Percentiles rank a stretch among this genome's conserved stretches.
phyloP scores from a whole-genome alignment of 1,139 yeast genomes.

The Pichia sp. region DNA sequence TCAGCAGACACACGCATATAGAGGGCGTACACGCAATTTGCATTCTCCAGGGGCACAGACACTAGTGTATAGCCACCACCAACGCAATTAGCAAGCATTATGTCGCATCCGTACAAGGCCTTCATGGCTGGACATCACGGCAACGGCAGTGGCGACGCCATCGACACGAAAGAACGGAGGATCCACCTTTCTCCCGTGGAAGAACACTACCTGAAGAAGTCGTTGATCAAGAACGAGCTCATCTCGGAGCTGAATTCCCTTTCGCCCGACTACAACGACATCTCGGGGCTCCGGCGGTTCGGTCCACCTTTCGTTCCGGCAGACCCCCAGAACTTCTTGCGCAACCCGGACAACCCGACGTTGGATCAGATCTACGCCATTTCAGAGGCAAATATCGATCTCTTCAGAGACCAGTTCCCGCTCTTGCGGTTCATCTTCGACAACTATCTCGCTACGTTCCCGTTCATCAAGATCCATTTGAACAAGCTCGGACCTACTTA shows the following conservation, averaged over 20 bases:
- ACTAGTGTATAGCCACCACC: background rate
- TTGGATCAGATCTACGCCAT: conserved; percentile 19
- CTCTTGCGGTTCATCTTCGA: conserved; percentile 61
- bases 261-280: conserved; percentile 42
- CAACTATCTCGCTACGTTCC: conserved; percentile 63
- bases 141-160: background rate
- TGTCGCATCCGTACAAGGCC: conserved; percentile 15
- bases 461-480: conserved; percentile 53
- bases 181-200: conserved; percentile 36
- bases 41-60: too few species aligned
- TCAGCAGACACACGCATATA: too few species aligned
- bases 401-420: conserved; percentile 48
- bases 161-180: background rate
- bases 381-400: conserved; percentile 20
- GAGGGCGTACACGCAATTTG: too few species aligned
- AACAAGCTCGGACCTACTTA: conserved; percentile 25
- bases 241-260: conserved; percentile 57
- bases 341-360: conserved; percentile 10
- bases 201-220: conserved; percentile 84
- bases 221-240: conserved; percentile 60
- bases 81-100: background rate
- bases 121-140: conserved; percentile 4
- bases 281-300: conserved; percentile 56
- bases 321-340: conserved; percentile 31
- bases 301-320: conserved; percentile 65